phyloP scores from a whole-genome alignment of 2,329 filamentous ascomycete genomes.

The Plenodomus lindquistii region DNA sequence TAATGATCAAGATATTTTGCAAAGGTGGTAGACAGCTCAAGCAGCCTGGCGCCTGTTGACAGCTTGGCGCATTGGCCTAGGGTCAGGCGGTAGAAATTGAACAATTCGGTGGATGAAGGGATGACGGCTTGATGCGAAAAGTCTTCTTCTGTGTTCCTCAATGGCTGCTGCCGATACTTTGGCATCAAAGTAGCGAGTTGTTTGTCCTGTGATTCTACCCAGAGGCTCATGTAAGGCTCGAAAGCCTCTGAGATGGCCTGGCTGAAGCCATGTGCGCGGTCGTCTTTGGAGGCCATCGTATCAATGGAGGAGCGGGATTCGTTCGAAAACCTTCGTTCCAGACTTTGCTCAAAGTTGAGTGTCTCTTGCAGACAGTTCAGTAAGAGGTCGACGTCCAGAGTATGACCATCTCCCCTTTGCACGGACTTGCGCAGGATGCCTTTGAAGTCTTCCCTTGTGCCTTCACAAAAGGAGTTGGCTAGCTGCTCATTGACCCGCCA shows the following conservation, averaged over 20 bases:
- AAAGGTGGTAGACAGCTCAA: constrained; percentile 83
- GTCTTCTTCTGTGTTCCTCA: constrained; percentile 83
- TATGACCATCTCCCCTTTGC: constrained; percentile 74
- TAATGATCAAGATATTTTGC: constrained; percentile 96
- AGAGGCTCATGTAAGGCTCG: constrained; percentile 93
- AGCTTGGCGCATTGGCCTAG: constrained; percentile 94
- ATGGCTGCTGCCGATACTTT: constrained; percentile 80
- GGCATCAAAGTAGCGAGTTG: constrained; percentile 83
- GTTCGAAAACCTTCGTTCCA: constrained; percentile 81
- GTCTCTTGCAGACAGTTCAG: constrained; percentile 92
- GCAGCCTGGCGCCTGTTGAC: constrained; percentile 82
- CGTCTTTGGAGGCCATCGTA: constrained; percentile 79
- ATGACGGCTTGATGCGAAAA: constrained; percentile 90
- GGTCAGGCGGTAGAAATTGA: constrained; percentile 93
- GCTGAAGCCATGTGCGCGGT: constrained; percentile 76
- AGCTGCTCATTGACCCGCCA: constrained; percentile 93
- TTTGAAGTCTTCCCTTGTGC: constrained; percentile 93
- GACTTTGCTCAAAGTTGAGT: constrained; percentile 90
- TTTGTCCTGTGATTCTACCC: constrained; percentile 95
- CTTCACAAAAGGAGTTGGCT: constrained; percentile 91
- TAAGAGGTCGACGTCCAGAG: constrained; percentile 85
- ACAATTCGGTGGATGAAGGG: constrained; percentile 90
- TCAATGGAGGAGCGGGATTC: constrained; percentile 82
- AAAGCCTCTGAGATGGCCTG: constrained; percentile 95
- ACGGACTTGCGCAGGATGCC: constrained; percentile 87